A percentile compares a stretch with the other conserved stretches of the same genome.
phyloP scores from a whole-genome alignment of 495 filamentous ascomycete species.

The Podospora fimiseda region DNA sequence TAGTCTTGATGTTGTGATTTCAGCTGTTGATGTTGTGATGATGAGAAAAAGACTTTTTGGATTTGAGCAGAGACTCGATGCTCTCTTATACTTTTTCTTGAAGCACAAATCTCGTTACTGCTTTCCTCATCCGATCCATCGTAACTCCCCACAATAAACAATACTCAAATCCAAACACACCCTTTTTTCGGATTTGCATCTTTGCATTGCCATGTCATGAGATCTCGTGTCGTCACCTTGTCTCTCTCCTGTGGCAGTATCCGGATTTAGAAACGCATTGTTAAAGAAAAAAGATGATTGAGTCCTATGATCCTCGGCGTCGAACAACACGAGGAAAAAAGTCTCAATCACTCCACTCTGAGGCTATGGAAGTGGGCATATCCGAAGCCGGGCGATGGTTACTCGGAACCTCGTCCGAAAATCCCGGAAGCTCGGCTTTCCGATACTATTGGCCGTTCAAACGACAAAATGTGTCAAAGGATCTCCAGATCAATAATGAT shows the following conservation, averaged over 20 bases:
- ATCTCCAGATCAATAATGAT: neutral
- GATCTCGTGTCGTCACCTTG: neutral
- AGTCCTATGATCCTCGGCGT: neutral
- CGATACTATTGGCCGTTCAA: neutral
- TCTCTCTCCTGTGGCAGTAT: neutral
- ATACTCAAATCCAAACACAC: neutral
- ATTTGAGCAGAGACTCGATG: neutral
- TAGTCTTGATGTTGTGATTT: neutral
- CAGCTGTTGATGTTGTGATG: conserved; percentile 1
- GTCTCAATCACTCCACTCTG: neutral
- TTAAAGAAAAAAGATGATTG: neutral
- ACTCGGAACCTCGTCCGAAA: neutral
- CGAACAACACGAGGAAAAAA: neutral
- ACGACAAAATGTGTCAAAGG: neutral
- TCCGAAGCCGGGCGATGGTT: too few species aligned
- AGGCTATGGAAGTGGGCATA: neutral
- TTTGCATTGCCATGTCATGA: neutral
- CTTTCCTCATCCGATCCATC: neutral
- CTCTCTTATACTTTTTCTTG: neutral
- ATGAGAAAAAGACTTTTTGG: neutral
- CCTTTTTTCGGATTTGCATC: neutral
- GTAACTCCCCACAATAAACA: neutral
- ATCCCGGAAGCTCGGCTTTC: too few species aligned
- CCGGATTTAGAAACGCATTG: neutral
- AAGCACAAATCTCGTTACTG: neutral